phyloP scores from a whole-genome alignment of 2,329 filamentous ascomycete genomes.

The Ophiostoma himal-ulmi region DNA sequence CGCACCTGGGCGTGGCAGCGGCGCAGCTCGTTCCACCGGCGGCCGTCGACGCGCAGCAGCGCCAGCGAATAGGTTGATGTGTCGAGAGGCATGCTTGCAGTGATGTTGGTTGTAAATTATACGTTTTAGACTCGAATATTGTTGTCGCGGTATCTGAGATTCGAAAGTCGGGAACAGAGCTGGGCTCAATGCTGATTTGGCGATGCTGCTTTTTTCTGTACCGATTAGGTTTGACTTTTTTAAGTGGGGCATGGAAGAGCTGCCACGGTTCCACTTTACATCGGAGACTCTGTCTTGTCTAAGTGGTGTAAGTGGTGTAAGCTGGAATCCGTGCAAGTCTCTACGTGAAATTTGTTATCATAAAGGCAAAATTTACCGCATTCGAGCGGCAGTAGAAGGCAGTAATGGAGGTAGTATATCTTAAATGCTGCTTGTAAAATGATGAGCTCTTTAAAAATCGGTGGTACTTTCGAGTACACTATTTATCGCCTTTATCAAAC shows the following conservation, averaged over 20 bases:
- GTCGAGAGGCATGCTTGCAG: slow-evolving; percentile 73
- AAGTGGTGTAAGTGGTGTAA: too few relatives aligned
- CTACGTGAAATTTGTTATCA: too few relatives aligned
- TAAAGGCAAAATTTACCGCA: too few relatives aligned
- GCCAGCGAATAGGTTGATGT: slow-evolving; percentile 87
- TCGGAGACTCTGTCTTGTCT: too few relatives aligned
- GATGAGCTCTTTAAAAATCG: too few relatives aligned
- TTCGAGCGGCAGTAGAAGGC: too few relatives aligned
- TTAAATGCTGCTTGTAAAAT: too few relatives aligned
- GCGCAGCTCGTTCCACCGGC: slow-evolving; percentile 95
- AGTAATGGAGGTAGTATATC: too few relatives aligned
- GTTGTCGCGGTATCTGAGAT: neutral
- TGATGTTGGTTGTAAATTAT: neutral
- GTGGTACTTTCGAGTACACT: too few relatives aligned
- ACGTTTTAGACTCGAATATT: neutral
- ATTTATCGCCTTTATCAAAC: too few relatives aligned
- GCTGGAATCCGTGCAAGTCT: too few relatives aligned
- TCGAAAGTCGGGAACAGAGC: neutral
- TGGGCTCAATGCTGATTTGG: neutral
- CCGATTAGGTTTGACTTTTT: slow-evolving; percentile 16
- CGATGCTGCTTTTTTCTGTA: neutral
- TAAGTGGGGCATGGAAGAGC: slow-evolving; percentile 12
- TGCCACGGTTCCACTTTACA: neutral
- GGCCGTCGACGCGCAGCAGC: slow-evolving; percentile 72
- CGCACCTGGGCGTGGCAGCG: slow-evolving; percentile 82